phyloP scores from a whole-genome alignment of 169 alveolate genomes.

The Pseudocohnilembus persalinus region DNA sequence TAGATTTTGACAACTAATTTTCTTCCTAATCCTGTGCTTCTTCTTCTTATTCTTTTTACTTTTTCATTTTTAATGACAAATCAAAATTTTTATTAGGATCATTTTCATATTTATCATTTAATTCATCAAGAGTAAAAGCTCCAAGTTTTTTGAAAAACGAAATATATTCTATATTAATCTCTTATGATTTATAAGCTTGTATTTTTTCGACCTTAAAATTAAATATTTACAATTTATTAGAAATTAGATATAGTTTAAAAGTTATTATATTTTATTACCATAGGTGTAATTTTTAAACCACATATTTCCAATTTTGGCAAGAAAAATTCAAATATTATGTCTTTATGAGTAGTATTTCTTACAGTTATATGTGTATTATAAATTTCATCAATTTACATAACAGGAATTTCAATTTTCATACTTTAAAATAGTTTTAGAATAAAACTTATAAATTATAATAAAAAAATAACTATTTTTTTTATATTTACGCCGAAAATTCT shows the following conservation, averaged over 20 bases:
- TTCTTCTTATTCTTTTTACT: too few species aligned
- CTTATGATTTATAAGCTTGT: conserved; percentile 54
- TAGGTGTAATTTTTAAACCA: conserved; percentile 81
- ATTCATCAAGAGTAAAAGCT: conserved; percentile 65
- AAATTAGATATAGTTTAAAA: background rate
- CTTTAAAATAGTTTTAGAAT: background rate
- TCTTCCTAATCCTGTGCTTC: too few species aligned
- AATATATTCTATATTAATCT: conserved; percentile 59
- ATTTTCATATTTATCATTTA: conserved; percentile 64
- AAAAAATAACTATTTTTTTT: too few species aligned
- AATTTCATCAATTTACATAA: conserved; percentile 65
- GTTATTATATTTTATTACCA: conserved; percentile 51
- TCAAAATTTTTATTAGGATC: conserved; percentile 57
- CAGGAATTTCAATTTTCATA: conserved; percentile 68
- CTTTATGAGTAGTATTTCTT: conserved; percentile 62
- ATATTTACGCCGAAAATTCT: conserved; percentile 47
- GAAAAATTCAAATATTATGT: conserved; percentile 67
- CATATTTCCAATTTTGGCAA: conserved; percentile 71
- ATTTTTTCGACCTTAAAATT: conserved; percentile 26
- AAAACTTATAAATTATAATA: too few species aligned
- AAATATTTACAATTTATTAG: too few species aligned
- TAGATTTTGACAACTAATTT: conserved; percentile 53
- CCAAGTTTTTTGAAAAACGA: conserved; percentile 66
- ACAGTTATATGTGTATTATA: conserved; percentile 60
- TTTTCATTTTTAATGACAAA: conserved; percentile 38